Evolutionary conservation across 306 rosid genomes (phyloP), one percentile per base, ranked within the genome.

Genomic region (Vigna unguiculata): DNA sequence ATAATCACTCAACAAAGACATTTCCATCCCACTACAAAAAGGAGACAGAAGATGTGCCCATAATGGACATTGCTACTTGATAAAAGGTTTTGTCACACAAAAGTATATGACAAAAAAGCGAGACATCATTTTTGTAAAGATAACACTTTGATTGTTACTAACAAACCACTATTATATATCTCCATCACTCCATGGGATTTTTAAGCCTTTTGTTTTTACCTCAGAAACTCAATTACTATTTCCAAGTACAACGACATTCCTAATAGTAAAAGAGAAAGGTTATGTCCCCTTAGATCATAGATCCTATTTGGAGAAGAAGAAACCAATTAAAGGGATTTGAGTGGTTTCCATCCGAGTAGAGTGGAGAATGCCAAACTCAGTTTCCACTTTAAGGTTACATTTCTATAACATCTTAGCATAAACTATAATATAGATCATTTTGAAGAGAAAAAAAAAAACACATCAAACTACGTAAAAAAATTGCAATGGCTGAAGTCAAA

Each of bases 81-180:
- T 32, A 58, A 65, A 22, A 12, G 38, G 20, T 17, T 48, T 57
- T 34, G 15, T 52, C 24, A n/a, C 52, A 34, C 60, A 34, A 47
- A 57, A 80, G 49, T 47, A 57, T 36, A 67, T 21, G 41, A 25
- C 49, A 67, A 63, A 57, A 45, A 58, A 24, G 49, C 1, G 40
- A 67, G 61, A 17, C 73, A 34, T 70, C 69, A 47, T 65, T 47
- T 52, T n/a, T 36, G 22, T 65, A 80, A 67, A 58, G 61, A 21
- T 24, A 43, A 80, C 28, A 20, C 45, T 10, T 60, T 67, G 72
- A 80, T 80, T 36, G 71, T 34, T 40, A 63, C 65, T 25, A 32
- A 14, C n/a, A 51, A 80, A 80, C 72, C 32, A 13, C 72, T 64
- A 1, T 28, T 30, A 5, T 28, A 4, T 28, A 20, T 21, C 64